Evolutionary conservation across 345 rosid genomes (phyloP), one percentile per base, ranked within the genome.

Genomic region (Populus nigra): DNA sequence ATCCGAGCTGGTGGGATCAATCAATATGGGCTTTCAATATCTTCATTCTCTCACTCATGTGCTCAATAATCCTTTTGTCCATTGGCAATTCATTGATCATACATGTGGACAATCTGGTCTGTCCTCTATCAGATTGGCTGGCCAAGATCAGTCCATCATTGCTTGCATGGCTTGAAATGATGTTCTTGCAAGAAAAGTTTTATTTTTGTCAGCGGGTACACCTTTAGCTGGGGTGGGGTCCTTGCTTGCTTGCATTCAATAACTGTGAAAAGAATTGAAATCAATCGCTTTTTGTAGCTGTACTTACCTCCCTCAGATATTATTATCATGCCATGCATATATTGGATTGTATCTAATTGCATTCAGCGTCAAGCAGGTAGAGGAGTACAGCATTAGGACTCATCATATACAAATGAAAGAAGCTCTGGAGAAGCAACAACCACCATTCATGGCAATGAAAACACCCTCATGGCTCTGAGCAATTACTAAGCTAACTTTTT

Each of bases 331-430:
- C 31, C 2, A 38, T 25, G 20, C 16, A n/a, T 45, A 31, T 67
- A 7, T 23, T 36, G 69, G 74, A 77, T 55, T 3, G 63, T 45
- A 22, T 73, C 62, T 80, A 73, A 74, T 66, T 63, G 57, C 67
- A 18, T 78, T 27, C 13, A 72, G 27, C 65, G 27, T 61, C 2
- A 73, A 55, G 57, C 80, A 83, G 85, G 77, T 68, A 45, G 77
- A 83, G 43, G 85, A 83, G 65, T 72, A 41, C 74, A 83, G 79
- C 79, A 67, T 74, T 41, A 72, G 80, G 62, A 86, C 92, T 59
- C 94, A 94, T 86, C 80, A 87, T 53, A 75, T 90, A 70, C 98
- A 91, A 84, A 85, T 77, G 82, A 86, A 89, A 78, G 86, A 89
- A 75, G 81, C 85, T 47, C 74, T 78, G 84, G 78, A 85, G 83